These are phyloP conservation scores for Cyclostephanos tholiformis DNA, from an alignment of 108 stramenopile genomes.

Conservation along the genomic window DNA sequence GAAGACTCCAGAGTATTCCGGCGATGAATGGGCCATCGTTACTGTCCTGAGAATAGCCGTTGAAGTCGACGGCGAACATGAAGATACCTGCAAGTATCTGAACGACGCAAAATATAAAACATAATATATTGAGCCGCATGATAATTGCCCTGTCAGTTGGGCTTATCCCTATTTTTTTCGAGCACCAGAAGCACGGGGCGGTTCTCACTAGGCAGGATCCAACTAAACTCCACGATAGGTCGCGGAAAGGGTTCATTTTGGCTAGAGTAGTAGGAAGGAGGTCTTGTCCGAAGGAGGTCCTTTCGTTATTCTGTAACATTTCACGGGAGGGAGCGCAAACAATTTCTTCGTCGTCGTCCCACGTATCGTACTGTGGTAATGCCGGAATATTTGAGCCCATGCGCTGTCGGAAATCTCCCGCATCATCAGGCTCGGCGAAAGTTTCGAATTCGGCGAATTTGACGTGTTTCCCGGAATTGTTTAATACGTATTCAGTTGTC, in stretches of 20 bases:
- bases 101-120: conserved; percentile 53
- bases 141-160: conserved; percentile 71
- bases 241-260: conserved; percentile 17
- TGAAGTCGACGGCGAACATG: conserved; percentile 27
- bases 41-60: conserved; percentile 6
- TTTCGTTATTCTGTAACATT: background rate
- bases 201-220: conserved; percentile 37
- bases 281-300: background rate
- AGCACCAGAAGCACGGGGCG: conserved; percentile 52
- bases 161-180: conserved; percentile 41
- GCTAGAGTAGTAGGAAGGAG: background rate
- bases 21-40: conserved; percentile 9
- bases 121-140: conserved; percentile 65
- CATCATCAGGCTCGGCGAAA: too few relatives aligned
- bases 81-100: conserved; percentile 56
- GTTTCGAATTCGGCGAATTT: too few relatives aligned
- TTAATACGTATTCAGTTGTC: background rate
- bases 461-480: too few relatives aligned
- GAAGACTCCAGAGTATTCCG: conserved; percentile 47
- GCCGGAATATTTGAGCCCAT: too few relatives aligned
- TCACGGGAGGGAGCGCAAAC: background rate
- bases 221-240: conserved; percentile 37
- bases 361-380: too few relatives aligned
- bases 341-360: too few relatives aligned
- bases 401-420: background rate